Evolutionary conservation across 176 grass and related monocot species (phyloP), one percentile per base, ranked within the genome.

Genomic region (Zoysia pacifica): DNA sequence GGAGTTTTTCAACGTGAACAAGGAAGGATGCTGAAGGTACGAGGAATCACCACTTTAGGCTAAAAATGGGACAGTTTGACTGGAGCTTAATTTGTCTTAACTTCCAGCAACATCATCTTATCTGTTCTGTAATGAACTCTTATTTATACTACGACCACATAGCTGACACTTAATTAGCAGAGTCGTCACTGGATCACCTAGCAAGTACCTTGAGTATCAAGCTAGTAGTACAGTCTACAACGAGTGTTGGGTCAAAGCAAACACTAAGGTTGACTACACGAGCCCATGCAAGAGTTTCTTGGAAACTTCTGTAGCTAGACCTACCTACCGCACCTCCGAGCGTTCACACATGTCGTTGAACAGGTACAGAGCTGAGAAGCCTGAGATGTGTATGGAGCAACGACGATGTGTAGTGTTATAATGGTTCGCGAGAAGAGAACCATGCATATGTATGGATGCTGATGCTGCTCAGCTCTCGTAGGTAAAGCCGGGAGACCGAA

Each of bases 301-400:
- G 9, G 76, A 61, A 68, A 80, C 12, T 80, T 86, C 62, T 49
- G 50, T 5, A 10, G n/a, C n/a, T n/a, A n/a, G n/a, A n/a, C n/a
- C n/a, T n/a, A 65, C 59, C 44, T 56, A 3, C 12, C 35, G 70
- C 7, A 74, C 80, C 69, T 16, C n/a, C n/a, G 16, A n/a, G 69
- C 6, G 84, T 80, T 80, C 76, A 44, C 77, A 86, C 69, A 44
- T 61, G 75, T 46, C 58, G 28, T 67, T 62, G 59, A 62, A 62
- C 20, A 20, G 58, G 19, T 62, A 11, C 5, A n/a, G n/a, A n/a
- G n/a, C 6, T 62, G 19, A 19, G 6, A 58, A n/a, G n/a, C n/a
- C n/a, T n/a, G 43, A 45, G 3, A 5, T 45, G 5, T 19, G 18
- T 58, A 58, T 18, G 16, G 7, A 56, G n/a, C 54, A n/a, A 56